A percentile compares a stretch with the other conserved stretches of the same genome.
Evolutionary conservation across 306 rosid species (phyloP).

Genomic region (Delonix regia): DNA sequence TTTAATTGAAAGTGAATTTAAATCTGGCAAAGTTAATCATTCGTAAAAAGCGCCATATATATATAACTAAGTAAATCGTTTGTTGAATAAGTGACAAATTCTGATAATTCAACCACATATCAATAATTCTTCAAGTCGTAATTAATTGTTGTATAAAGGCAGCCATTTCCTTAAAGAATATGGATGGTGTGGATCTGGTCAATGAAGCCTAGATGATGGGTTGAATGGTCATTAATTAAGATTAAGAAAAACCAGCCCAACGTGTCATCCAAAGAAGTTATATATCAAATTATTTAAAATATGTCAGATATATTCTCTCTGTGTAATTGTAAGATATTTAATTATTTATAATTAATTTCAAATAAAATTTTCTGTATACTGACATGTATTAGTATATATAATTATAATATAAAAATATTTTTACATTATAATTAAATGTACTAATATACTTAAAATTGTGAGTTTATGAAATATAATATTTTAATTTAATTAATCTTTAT

Average conservation of each 20-base stretch:
- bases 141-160: background rate
- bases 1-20: constrained; percentile 10
- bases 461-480: too few species aligned
- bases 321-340: too few species aligned
- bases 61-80: background rate
- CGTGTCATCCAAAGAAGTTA: background rate
- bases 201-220: background rate
- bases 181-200: background rate
- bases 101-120: background rate
- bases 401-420: too few species aligned
- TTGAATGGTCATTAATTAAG: background rate
- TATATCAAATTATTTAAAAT: too few species aligned
- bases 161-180: background rate
- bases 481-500: background rate
- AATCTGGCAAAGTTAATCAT: background rate
- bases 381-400: too few species aligned
- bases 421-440: too few species aligned
- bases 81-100: background rate
- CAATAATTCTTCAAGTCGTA: background rate
- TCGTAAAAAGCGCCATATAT: background rate
- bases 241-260: background rate
- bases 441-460: too few species aligned
- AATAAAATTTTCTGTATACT: too few species aligned
- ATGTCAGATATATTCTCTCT: too few species aligned
- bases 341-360: too few species aligned